These are phyloP conservation scores for Aspergillus ruber DNA, from an alignment of 2,329 filamentous ascomycete species.

Conservation along the genomic window DNA sequence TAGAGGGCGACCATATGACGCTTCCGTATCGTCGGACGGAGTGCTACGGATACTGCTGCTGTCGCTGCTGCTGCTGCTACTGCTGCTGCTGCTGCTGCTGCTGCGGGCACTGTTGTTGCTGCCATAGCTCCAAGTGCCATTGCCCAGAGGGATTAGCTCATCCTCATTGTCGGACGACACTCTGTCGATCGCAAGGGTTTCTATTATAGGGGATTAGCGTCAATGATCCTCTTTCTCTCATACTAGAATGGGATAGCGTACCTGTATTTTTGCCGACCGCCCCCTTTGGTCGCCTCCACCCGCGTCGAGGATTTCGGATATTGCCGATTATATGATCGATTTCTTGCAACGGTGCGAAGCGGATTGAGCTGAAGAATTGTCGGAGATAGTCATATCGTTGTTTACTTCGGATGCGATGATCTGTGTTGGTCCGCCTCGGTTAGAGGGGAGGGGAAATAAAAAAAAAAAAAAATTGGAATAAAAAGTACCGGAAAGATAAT, in stretches of 20 bases:
- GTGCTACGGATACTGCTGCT: background rate
- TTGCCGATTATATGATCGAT: slow-evolving; percentile 26
- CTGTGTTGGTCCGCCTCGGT: background rate
- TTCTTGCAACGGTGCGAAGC: slow-evolving; percentile 23
- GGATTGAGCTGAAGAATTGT: slow-evolving; percentile 26
- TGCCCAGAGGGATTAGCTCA: background rate
- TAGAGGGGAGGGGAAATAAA: no score
- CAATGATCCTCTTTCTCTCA: background rate
- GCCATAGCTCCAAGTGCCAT: background rate
- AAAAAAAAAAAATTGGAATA: background rate
- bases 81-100: background rate
- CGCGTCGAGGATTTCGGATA: slow-evolving; percentile 17
- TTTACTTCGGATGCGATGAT: background rate
- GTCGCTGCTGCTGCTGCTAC: background rate
- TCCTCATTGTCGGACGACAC: background rate
- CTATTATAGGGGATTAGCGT: slow-evolving; percentile 1
- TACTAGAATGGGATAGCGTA: background rate
- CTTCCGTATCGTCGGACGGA: slow-evolving; percentile 9
- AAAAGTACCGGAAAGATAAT: background rate
- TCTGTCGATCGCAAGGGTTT: slow-evolving; percentile 7
- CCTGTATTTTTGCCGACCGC: background rate
- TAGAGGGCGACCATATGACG: slow-evolving; percentile 1
- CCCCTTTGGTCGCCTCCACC: slow-evolving; percentile 23
- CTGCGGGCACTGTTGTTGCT: background rate
- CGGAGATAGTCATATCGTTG: background rate